phyloP scores from a whole-genome alignment of 2,329 filamentous ascomycete species.

The Nannizziopsis barbatae region DNA sequence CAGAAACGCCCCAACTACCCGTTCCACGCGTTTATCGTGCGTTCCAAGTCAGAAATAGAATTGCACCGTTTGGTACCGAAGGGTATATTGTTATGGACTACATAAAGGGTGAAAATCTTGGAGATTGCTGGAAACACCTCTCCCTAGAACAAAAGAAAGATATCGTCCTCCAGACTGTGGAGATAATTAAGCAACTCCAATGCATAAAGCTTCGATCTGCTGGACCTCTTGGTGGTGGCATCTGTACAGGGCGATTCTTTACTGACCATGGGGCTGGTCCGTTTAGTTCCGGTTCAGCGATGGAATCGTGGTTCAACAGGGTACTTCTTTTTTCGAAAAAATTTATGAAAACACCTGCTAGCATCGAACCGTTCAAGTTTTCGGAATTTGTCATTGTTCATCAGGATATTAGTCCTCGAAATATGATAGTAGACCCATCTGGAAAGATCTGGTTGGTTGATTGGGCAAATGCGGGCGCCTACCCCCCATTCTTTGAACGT shows the following conservation, averaged over 20 bases:
- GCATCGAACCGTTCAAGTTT: conserved; percentile 21
- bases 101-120: conserved; percentile 20
- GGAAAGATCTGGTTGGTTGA: conserved; percentile 28
- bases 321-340: conserved; percentile 19
- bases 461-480: conserved; percentile 29
- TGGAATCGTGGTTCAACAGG: conserved; percentile 20
- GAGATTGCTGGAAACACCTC: conserved; percentile 19
- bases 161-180: conserved; percentile 17
- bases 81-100: conserved; percentile 25
- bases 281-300: conserved; percentile 15
- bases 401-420: conserved; percentile 28
- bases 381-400: conserved; percentile 27
- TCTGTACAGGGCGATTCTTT: conserved; percentile 7
- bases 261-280: conserved; percentile 20
- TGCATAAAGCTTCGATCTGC: conserved; percentile 13
- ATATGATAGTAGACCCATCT: conserved; percentile 28
- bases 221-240: conserved; percentile 14
- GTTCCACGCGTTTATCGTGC: conserved; percentile 19
- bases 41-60: conserved; percentile 17
- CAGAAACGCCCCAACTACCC: too few relatives aligned
- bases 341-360: conserved; percentile 16
- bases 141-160: conserved; percentile 13
- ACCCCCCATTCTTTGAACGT: conserved; percentile 18
- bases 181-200: conserved; percentile 20
- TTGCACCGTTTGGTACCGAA: conserved; percentile 17